phyloP scores from a whole-genome alignment of 2,329 filamentous ascomycete species.

The Fusarium verrucosum region DNA sequence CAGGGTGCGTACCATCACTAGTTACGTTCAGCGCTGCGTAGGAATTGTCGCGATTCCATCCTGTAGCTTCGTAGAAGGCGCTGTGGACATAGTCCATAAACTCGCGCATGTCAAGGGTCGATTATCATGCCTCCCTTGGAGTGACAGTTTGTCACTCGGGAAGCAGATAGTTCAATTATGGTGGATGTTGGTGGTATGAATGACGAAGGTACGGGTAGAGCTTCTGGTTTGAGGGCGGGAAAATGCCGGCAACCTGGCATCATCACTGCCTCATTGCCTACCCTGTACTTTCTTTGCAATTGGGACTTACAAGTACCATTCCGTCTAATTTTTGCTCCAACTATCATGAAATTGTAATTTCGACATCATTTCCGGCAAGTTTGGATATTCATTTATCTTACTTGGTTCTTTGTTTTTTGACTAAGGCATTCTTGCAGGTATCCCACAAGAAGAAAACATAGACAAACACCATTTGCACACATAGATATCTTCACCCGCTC shows the following conservation, averaged over 20 bases:
- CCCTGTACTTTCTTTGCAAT: conserved; percentile 7
- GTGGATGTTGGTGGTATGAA: neutral
- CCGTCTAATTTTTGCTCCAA: neutral
- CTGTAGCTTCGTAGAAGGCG: conserved; percentile 85
- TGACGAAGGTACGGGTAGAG: conserved; percentile 1
- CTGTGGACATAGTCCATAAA: conserved; percentile 98
- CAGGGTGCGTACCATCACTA: conserved; percentile 69
- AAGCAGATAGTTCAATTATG: conserved; percentile 10
- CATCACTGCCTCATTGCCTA: too few relatives aligned
- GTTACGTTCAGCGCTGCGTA: conserved; percentile 88
- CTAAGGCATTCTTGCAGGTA: too few relatives aligned
- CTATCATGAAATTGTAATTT: neutral
- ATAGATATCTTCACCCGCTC: too few relatives aligned
- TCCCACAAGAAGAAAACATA: too few relatives aligned
- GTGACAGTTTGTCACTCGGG: conserved; percentile 25
- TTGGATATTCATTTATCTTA: neutral
- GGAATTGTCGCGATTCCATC: conserved; percentile 92
- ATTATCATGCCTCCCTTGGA: conserved; percentile 44
- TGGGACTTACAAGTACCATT: neutral
- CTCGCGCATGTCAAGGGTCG: conserved; percentile 75
- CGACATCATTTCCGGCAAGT: neutral
- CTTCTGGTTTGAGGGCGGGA: conserved; percentile 2
- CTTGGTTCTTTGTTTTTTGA: too few relatives aligned
- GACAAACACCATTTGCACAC: too few relatives aligned
- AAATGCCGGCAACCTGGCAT: conserved; percentile 21